Conservation (phyloP, 2,329 filamentous ascomycete species). For the Monilinia laxa region DNA sequence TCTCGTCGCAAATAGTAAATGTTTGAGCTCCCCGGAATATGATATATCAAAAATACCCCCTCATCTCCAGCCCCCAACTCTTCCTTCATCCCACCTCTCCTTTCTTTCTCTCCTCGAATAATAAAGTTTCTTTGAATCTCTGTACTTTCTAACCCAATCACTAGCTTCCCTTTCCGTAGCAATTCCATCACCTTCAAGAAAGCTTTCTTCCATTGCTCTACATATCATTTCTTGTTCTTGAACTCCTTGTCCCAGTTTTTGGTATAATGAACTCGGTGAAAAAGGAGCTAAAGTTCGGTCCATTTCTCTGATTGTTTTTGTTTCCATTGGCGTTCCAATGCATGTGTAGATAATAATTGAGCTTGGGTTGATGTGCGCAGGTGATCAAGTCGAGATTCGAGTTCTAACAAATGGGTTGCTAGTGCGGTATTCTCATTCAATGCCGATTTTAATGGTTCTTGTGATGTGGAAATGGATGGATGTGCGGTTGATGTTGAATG, state of each 20-base stretch:
- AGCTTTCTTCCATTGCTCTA: slow-evolving; percentile 85
- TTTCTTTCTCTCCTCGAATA: slow-evolving; percentile 84
- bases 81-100: slow-evolving; percentile 91
- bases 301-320: slow-evolving; percentile 84
- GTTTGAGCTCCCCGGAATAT: neutral
- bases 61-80: slow-evolving; percentile 90
- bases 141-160: slow-evolving; percentile 81
- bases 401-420: slow-evolving; percentile 59
- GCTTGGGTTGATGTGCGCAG: slow-evolving; percentile 73
- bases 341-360: slow-evolving; percentile 77
- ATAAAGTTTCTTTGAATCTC: slow-evolving; percentile 74
- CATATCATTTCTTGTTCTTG: slow-evolving; percentile 82
- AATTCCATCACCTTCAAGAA: slow-evolving; percentile 57
- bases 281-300: slow-evolving; percentile 82
- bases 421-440: slow-evolving; percentile 72
- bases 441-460: slow-evolving; percentile 61
- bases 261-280: slow-evolving; percentile 82
- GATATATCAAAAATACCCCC: neutral
- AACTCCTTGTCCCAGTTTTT: slow-evolving; percentile 71
- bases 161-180: slow-evolving; percentile 78
- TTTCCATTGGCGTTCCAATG: slow-evolving; percentile 88
- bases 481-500: slow-evolving; percentile 67
- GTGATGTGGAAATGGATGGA: slow-evolving; percentile 66
- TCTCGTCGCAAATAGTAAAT: neutral
- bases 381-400: slow-evolving; percentile 57